These are phyloP conservation scores for Bondarzewia mesenterica DNA, from an alignment of 1,284 basidiomycete species.

Conservation along the genomic window DNA sequence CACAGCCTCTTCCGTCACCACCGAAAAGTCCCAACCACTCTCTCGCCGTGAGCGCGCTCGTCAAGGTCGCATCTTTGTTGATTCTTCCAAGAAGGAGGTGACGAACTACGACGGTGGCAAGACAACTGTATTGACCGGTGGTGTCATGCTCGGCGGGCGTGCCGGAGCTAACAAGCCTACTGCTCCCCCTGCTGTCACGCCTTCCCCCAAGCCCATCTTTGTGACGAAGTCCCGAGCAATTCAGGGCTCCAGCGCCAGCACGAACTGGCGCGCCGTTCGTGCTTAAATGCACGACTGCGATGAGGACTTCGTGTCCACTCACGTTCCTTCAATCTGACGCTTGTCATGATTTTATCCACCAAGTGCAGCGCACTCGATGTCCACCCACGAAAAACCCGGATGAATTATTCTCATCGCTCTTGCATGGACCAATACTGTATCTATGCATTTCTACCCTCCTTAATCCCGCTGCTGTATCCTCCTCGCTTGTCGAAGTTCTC, in stretches of 20 bases:
- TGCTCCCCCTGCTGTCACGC: slow-evolving; percentile 13
- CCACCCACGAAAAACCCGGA: slow-evolving; percentile 20
- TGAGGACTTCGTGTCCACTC: slow-evolving; percentile 4
- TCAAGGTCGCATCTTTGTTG: slow-evolving; percentile 61
- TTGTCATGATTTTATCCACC: slow-evolving; percentile 19
- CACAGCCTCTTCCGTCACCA: slow-evolving; percentile 22
- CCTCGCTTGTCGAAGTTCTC: slow-evolving; percentile 12
- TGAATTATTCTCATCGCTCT: slow-evolving; percentile 11
- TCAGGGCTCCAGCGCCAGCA: slow-evolving; percentile 18
- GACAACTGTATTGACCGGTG: slow-evolving; percentile 76
- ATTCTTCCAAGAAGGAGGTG: slow-evolving; percentile 63
- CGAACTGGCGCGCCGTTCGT: slow-evolving; percentile 41
- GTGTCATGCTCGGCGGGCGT: slow-evolving; percentile 68
- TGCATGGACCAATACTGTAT: slow-evolving; percentile 9
- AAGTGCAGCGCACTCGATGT: slow-evolving; percentile 17
- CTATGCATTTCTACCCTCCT: slow-evolving; percentile 2
- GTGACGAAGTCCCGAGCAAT: neutral
- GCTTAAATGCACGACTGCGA: slow-evolving; percentile 19
- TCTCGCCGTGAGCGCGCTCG: slow-evolving; percentile 61
- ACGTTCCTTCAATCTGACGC: slow-evolving; percentile 15
- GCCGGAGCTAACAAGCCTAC: slow-evolving; percentile 26
- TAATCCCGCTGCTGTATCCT: slow-evolving; percentile 13
- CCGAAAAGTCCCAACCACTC: slow-evolving; percentile 30
- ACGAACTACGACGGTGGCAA: slow-evolving; percentile 80
- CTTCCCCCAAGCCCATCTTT: neutral